phyloP scores from a whole-genome alignment of 2,329 filamentous ascomycete species.

The Aspergillus sp. region DNA sequence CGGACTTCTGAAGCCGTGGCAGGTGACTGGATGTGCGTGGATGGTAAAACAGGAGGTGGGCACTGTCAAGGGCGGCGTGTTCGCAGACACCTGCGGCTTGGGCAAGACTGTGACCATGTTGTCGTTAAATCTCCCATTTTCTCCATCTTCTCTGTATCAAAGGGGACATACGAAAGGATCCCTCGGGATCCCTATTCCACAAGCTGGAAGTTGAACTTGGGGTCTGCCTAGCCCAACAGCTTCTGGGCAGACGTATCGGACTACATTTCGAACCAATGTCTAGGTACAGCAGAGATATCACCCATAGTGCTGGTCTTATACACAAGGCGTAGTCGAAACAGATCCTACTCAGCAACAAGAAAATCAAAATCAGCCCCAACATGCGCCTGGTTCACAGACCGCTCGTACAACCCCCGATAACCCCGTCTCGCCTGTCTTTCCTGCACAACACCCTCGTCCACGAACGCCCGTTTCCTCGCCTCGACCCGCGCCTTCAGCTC shows the following conservation, averaged over 20 bases:
- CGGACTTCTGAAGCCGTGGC: no score
- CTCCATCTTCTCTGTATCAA: neutral
- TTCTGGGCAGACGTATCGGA: neutral
- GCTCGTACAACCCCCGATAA: slow-evolving; percentile 41
- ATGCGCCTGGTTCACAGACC: slow-evolving; percentile 43
- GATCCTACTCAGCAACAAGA: slow-evolving; percentile 20
- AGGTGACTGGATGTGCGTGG: no score
- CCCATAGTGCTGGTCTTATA: no score
- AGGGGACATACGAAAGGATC: neutral
- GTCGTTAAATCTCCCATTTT: neutral
- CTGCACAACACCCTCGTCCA: neutral
- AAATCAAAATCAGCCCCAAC: slow-evolving; percentile 42
- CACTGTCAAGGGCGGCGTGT: no score
- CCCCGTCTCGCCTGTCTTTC: slow-evolving; percentile 31
- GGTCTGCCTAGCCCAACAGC: neutral
- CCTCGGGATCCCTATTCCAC: neutral
- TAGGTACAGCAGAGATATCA: no score
- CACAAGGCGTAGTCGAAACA: no score
- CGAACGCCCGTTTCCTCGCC: slow-evolving; percentile 4
- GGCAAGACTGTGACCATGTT: no score
- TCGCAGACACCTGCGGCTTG: no score
- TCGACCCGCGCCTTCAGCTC: slow-evolving; percentile 41
- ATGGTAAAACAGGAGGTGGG: no score
- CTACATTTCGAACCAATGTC: no score
- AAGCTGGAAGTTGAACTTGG: neutral